Base-by-base conservation (phyloP, 2,329 filamentous ascomycete genomes). In the Proliferodiscus dingleyae region DNA sequence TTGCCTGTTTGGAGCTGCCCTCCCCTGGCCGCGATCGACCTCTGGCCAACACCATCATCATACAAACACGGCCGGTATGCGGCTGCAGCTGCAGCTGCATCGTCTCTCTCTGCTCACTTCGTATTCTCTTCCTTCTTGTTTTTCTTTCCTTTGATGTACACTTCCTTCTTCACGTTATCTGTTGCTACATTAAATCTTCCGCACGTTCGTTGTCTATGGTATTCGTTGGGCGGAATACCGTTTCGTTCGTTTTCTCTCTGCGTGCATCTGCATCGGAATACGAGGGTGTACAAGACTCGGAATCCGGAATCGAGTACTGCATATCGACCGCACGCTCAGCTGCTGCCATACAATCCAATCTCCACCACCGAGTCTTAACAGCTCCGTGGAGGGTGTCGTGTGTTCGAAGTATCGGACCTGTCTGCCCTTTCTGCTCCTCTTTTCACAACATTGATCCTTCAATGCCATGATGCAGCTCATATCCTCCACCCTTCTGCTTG, bases 381-480 rank as follows among this genome's bases (percentile, higher is more conserved):
- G n/a, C n/a, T n/a, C n/a, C n/a, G n/a, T n/a, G n/a, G n/a, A n/a
- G n/a, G n/a, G n/a, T n/a, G n/a, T n/a, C n/a, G n/a, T n/a, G n/a
- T 37, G 23, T 33, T 19, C 36, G 37, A 34, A 32, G 9, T 16
- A 13, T 18, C 33, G 15, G 32, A 11, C 5, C 23, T 18, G 11
- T 28, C 13, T 41, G 24, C 32, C 6, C 6, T 19, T 32, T 19
- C 13, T n/a, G 41, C 22, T 13, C 37, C 13, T 23, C 21, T 23
- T 16, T 42, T 39, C 9, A 9, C 23, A 24, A n/a, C 19, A 33
- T n/a, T n/a, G n/a, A n/a, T n/a, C n/a, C n/a, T n/a, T n/a, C n/a
- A n/a, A n/a, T n/a, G 10, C 15, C 21, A 50, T 22, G 11, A 58
- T 54, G 48, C 43, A 45, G n/a, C 16, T 53, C 37, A 15, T 37